Base-by-base conservation (phyloP, 371 early-diverging fungal genomes). In the Coemansia sp. region DNA sequence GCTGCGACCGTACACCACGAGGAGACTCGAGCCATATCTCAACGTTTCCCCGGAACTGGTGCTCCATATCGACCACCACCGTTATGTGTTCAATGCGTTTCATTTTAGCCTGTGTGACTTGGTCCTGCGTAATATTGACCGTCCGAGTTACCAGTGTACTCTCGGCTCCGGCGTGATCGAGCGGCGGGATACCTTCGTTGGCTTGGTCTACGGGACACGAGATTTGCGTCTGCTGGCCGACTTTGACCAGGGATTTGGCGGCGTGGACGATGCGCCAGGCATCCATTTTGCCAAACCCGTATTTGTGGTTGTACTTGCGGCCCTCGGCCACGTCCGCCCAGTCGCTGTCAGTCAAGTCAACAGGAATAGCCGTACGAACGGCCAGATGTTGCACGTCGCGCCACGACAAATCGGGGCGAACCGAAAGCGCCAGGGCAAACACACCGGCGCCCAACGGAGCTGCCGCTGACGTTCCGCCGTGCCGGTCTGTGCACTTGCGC, bases 391-490 rank as follows among this genome's bases (percentile, higher is more conserved):
- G 96, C 18, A 94, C 65, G 72, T 97, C 97, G 50, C 98, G 83
- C 97, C 97, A 97, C 28, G 88, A 87, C 30, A 98, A 82, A 52
- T 98, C 96, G 9, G 96, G 95, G 1, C 89, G 84, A 39, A 88
- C 87, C 28, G 91, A 89, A 16, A 97, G 80, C 0, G 90, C 96
- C 39, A 98, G 88, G 0, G 99, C 94, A 81, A 89, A 89, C n/a
- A 97, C 86, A 48, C 95, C 99, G 0, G 94, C 93, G 6, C 90
- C 96, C 67, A 96, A 80, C 11, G 99, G 99, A 0, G 98, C 98
- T 1, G 99, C 98, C 2, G 99, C 99, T 3, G 96, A 96, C 0
- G 99, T 98, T 20, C 99, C 99, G 33, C 96, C 95, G 75, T 97
- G 98, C 12, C 72, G 65, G 55, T 83, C 78, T 12, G 90, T 89